Conservation (phyloP, 345 rosid genomes). For the Trapa incisa region DNA sequence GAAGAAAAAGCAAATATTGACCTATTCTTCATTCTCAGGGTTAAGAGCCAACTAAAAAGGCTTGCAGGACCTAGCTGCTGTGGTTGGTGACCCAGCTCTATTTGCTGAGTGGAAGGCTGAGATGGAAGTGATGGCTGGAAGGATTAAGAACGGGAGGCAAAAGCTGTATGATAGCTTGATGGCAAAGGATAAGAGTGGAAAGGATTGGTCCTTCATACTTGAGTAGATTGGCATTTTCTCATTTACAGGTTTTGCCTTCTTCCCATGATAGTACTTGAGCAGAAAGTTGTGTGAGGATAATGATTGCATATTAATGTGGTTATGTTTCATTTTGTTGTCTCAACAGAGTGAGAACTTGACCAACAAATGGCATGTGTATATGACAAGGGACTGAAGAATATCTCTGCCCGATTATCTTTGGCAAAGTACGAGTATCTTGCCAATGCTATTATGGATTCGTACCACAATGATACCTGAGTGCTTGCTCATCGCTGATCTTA, state of each 20-base stretch:
- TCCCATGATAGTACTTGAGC: neutral
- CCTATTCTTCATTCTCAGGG: slow-evolving; percentile 33
- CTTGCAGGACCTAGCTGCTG: slow-evolving; percentile 86
- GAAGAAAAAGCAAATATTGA: neutral
- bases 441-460: slow-evolving; percentile 77
- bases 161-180: slow-evolving; percentile 57
- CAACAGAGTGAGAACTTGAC: slow-evolving; percentile 80
- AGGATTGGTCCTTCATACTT: slow-evolving; percentile 89
- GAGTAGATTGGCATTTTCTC: slow-evolving; percentile 77
- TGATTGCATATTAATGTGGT: neutral
- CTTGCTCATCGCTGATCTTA: neutral
- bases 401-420: slow-evolving; percentile 72
- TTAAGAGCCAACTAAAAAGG: slow-evolving; percentile 94
- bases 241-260: slow-evolving; percentile 42
- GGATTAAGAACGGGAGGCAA: slow-evolving; percentile 81
- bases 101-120: slow-evolving; percentile 85
- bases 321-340: neutral
- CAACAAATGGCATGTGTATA: slow-evolving; percentile 85
- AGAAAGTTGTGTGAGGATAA: neutral
- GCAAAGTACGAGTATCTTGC: slow-evolving; percentile 93
- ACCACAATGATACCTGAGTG: slow-evolving; percentile 41
- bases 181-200: slow-evolving; percentile 72
- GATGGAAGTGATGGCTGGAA: slow-evolving; percentile 98
- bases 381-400: slow-evolving; percentile 96
- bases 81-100: slow-evolving; percentile 73